Percentiles rank a stretch among this genome's conserved stretches.
Evolutionary conservation across 352 stramenopile species (phyloP).

Genomic region (Pythium scleroteichum): DNA sequence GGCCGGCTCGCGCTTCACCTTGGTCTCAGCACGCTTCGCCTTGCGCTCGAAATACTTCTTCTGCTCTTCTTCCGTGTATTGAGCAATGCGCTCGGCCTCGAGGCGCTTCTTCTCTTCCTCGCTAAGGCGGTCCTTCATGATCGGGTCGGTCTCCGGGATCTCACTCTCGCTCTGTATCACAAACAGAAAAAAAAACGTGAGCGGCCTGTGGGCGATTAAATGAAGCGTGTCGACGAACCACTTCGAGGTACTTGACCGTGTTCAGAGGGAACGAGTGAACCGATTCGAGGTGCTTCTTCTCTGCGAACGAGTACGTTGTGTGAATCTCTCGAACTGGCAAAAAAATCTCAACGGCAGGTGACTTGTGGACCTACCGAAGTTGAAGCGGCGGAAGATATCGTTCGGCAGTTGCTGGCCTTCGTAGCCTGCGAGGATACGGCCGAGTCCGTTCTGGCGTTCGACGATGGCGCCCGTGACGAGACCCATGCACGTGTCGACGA

Average conservation of each 20-base stretch:
- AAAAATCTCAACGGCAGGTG: too few species aligned
- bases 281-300: conserved; percentile 69
- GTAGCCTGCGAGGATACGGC: conserved; percentile 69
- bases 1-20: conserved; percentile 74
- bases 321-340: too few species aligned
- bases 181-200: background rate
- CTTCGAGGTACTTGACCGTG: conserved; percentile 44
- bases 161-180: conserved; percentile 53
- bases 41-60: conserved; percentile 83
- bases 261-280: conserved; percentile 80
- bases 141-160: conserved; percentile 40
- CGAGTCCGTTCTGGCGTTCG: conserved; percentile 71
- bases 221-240: conserved; percentile 25
- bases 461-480: conserved; percentile 90
- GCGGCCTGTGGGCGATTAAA: background rate
- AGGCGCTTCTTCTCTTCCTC: conserved; percentile 59
- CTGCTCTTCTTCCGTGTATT: conserved; percentile 80
- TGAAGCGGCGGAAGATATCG: conserved; percentile 85
- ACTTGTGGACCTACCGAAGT: conserved; percentile 56
- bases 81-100: conserved; percentile 78
- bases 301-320: conserved; percentile 25
- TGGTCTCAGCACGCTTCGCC: conserved; percentile 59
- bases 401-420: conserved; percentile 73
- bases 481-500: conserved; percentile 93
- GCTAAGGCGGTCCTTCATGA: conserved; percentile 57